Conservation (phyloP, 179 eudicot genomes). For the Carnegiea gigantea region DNA sequence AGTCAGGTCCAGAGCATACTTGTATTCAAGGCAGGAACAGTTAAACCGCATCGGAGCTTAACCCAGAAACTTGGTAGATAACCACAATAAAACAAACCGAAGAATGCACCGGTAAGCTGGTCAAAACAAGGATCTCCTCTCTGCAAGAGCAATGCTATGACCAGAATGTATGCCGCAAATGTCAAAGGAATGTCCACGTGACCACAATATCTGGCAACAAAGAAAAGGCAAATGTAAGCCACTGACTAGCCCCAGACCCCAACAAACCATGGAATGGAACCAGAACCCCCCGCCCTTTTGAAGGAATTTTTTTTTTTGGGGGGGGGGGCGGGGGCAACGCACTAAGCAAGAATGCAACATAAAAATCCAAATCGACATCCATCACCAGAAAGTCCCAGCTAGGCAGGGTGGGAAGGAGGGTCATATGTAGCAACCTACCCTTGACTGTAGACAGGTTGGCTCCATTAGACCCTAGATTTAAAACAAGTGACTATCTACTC, state of each 20-base stretch:
- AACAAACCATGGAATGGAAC: too few species aligned
- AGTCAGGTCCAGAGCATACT: constrained; percentile 41
- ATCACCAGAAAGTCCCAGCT: neutral
- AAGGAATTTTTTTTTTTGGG: neutral
- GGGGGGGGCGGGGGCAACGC: too few species aligned
- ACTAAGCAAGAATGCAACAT: neutral
- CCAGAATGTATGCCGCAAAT: constrained; percentile 85
- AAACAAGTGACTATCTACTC: neutral
- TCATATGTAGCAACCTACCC: neutral
- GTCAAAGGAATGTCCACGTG: constrained; percentile 86
- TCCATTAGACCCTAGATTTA: neutral
- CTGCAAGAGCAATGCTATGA: constrained; percentile 81
- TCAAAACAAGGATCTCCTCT: constrained; percentile 94
- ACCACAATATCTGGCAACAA: constrained; percentile 61
- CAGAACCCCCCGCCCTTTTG: neutral
- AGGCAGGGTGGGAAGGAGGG: neutral
- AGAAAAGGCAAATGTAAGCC: constrained; percentile 10
- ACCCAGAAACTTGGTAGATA: constrained; percentile 97
- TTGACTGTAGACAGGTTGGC: neutral
- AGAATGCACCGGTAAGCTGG: constrained; percentile 90
- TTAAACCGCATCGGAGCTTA: constrained; percentile 84
- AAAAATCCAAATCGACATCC: neutral
- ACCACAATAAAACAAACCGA: constrained; percentile 96
- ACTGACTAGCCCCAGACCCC: neutral
- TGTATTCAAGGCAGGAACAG: constrained; percentile 80